A percentile compares a stretch with the other conserved stretches of the same genome.
Evolutionary conservation across 2,329 filamentous ascomycete species (phyloP).

Genomic region (Lachnellula hyalina): DNA sequence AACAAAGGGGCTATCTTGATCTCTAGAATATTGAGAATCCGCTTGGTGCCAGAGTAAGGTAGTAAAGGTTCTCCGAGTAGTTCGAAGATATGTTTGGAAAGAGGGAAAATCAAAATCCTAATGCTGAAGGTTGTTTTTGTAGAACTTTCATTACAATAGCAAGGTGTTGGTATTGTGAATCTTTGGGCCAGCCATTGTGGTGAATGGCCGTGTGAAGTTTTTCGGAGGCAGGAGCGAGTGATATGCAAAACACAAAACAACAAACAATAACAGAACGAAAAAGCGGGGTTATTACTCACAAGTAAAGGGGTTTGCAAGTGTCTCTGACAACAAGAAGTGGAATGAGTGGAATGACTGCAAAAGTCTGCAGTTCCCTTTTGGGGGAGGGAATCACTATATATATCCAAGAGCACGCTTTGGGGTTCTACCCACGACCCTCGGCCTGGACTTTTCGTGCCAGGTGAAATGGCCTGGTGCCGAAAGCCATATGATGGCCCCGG

Average conservation of each 20-base stretch:
- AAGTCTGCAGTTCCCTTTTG: conserved; percentile 9
- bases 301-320: conserved; percentile 2
- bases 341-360: conserved; percentile 15
- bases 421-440: background rate
- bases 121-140: background rate
- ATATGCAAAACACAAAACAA: background rate
- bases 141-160: too few relatives aligned
- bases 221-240: background rate
- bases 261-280: background rate
- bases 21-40: background rate
- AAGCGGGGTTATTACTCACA: conserved; percentile 13
- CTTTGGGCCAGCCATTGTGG: background rate
- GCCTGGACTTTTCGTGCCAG: conserved; percentile 8
- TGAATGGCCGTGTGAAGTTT: background rate
- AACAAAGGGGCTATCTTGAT: conserved; percentile 1
- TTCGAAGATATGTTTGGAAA: background rate
- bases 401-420: conserved; percentile 10
- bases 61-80: background rate
- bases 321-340: conserved; percentile 4
- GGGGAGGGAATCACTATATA: conserved; percentile 14
- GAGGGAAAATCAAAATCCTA: background rate
- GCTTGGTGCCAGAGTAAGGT: background rate
- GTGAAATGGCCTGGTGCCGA: conserved; percentile 14
- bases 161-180: background rate
- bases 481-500: conserved; percentile 16